These are phyloP conservation scores for Meyerozyma athensensis DNA, from an alignment of 1,139 yeast genomes.

Conservation along the genomic window DNA sequence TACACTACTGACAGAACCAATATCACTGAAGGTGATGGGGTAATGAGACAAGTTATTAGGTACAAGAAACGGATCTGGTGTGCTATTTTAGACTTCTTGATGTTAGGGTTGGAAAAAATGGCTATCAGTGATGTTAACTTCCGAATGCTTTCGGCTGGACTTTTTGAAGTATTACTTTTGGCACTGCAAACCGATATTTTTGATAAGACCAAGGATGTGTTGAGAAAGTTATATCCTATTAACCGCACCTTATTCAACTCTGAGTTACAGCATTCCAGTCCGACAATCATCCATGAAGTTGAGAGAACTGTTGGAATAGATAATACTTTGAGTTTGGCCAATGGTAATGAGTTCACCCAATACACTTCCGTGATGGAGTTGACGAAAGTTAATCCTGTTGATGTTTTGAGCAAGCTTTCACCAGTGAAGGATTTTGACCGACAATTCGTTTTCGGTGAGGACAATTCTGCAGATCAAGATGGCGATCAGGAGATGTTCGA, in stretches of 20 bases:
- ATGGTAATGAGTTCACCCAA: constrained; percentile 10
- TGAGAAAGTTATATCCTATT: constrained; percentile 27
- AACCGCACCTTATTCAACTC: constrained; percentile 25
- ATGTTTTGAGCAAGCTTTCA: constrained; percentile 17
- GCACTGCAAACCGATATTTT: constrained; percentile 30
- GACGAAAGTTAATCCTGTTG: constrained; percentile 23
- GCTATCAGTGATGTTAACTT: constrained; percentile 34
- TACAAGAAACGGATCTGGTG: constrained; percentile 26
- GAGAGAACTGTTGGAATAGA: constrained; percentile 32
- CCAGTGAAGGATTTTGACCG: constrained; percentile 22
- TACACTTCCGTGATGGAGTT: constrained; percentile 25
- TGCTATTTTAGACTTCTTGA: constrained; percentile 26
- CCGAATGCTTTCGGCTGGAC: constrained; percentile 21
- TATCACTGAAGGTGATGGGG: constrained; percentile 27
- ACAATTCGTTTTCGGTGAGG: neutral
- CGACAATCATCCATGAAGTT: constrained; percentile 28
- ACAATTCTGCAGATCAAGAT: neutral
- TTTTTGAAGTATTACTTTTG: constrained; percentile 31
- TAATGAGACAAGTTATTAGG: constrained; percentile 33
- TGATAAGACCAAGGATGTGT: constrained; percentile 20
- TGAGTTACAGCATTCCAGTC: constrained; percentile 23
- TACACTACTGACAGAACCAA: constrained; percentile 29
- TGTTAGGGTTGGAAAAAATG: constrained; percentile 23
- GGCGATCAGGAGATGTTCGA: constrained; percentile 11
- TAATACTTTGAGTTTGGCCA: constrained; percentile 15